Evolutionary conservation across 768 basidiomycete genomes (phyloP).

Genomic region (Mycena pura): DNA sequence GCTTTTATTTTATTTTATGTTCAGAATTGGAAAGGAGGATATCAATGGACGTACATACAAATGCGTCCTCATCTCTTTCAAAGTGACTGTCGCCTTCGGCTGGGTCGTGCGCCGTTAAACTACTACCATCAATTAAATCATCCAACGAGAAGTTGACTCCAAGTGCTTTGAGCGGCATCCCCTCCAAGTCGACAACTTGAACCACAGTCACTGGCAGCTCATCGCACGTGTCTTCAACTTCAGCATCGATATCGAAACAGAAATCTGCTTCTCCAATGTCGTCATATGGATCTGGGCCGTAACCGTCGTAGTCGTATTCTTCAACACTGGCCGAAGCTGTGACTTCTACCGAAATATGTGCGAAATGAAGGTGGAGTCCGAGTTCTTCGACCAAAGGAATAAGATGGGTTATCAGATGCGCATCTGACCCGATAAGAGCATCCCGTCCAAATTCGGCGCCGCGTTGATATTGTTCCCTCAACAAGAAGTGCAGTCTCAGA

Average conservation of each 20-base stretch:
- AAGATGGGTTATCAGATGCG: not conserved
- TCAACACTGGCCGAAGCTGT: not conserved
- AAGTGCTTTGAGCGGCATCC: not conserved
- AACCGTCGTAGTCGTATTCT: not conserved
- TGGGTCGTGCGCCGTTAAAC: not conserved
- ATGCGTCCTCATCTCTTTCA: not conserved
- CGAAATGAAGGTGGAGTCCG: not conserved
- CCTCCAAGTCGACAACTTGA: not conserved
- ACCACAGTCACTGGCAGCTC: not conserved
- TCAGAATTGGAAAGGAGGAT: not conserved
- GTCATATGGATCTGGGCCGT: not conserved
- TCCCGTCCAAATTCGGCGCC: not conserved
- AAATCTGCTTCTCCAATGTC: not conserved
- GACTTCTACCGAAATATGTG: not conserved
- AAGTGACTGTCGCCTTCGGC: not conserved
- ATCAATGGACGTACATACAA: not conserved
- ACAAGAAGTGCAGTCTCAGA: not conserved
- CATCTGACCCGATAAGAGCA: not conserved
- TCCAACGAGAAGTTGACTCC: not conserved
- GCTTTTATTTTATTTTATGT: not conserved
- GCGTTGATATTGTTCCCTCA: not conserved
- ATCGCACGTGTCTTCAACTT: too few relatives aligned
- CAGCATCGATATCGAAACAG: not conserved
- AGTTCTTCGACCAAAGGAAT: not conserved
- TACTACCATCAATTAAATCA: not conserved